phyloP scores from a whole-genome alignment of 352 stramenopile species.

The Globisporangium spinosum region DNA sequence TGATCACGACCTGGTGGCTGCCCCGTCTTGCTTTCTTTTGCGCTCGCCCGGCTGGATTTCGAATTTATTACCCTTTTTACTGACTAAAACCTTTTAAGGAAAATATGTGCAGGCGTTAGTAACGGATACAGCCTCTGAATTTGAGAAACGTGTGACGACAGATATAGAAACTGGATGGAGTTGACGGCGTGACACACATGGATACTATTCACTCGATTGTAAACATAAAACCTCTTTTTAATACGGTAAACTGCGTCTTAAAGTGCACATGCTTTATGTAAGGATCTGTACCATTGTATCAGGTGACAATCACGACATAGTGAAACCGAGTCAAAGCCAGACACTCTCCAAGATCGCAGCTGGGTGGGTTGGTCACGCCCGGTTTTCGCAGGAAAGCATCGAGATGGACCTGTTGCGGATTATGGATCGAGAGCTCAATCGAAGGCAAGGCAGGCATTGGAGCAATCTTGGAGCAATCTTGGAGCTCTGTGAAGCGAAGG shows the following conservation, averaged over 20 bases:
- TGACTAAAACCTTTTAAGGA: neutral
- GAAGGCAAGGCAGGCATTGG: neutral
- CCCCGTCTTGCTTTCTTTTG: slow-evolving; percentile 18
- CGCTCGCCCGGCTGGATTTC: slow-evolving; percentile 1
- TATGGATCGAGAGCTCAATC: neutral
- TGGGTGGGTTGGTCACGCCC: neutral
- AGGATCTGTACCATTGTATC: neutral
- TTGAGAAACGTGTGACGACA: slow-evolving; percentile 1
- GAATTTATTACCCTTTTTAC: neutral
- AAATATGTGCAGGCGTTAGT: neutral
- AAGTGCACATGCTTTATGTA: neutral
- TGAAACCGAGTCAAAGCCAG: neutral
- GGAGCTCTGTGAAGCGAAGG: neutral
- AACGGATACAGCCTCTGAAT: neutral
- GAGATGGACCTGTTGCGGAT: neutral
- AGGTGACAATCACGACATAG: neutral
- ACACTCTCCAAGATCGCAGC: neutral
- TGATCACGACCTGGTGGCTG: neutral
- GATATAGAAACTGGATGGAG: neutral
- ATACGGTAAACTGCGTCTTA: neutral
- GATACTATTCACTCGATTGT: neutral
- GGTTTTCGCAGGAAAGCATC: neutral
- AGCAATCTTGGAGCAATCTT: neutral
- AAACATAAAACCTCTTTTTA: neutral
- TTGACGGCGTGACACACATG: neutral